These are phyloP conservation scores for Coemansia sp. DNA, from an alignment of 192 early-diverging fungal genomes.

Conservation along the genomic window DNA sequence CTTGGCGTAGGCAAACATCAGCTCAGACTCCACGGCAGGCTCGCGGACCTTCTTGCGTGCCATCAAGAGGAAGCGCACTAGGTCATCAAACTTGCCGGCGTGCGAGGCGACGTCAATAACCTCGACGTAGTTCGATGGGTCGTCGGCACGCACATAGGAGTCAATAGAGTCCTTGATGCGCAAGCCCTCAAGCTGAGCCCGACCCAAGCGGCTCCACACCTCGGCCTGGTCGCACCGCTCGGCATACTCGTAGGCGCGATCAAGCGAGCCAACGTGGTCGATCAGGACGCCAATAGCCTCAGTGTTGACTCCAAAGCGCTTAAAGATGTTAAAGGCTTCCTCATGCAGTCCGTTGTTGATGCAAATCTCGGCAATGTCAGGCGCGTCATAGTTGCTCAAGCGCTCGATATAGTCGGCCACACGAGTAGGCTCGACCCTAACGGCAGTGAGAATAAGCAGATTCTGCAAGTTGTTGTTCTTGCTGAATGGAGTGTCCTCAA, in stretches of 20 bases:
- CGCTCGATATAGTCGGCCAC: constrained; percentile 98
- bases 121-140: constrained; percentile 85
- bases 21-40: constrained; percentile 93
- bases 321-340: constrained; percentile 97
- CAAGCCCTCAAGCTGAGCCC: constrained; percentile 89
- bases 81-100: constrained; percentile 91
- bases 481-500: constrained; percentile 89
- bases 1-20: constrained; percentile 95
- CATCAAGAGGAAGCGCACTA: constrained; percentile 94
- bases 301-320: constrained; percentile 88
- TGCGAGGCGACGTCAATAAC: constrained; percentile 81
- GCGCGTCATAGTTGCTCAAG: constrained; percentile 94
- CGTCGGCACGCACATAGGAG: constrained; percentile 96
- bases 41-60: constrained; percentile 96
- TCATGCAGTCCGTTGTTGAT: constrained; percentile 87
- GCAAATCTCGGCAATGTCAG: constrained; percentile 96
- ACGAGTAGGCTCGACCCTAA: constrained; percentile 88
- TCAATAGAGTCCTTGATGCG: constrained; percentile 96
- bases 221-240: constrained; percentile 88
- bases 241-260: constrained; percentile 96
- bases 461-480: constrained; percentile 98
- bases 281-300: constrained; percentile 92
- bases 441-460: constrained; percentile 94
- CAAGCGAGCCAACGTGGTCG: constrained; percentile 88
- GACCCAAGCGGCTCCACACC: constrained; percentile 95